Conservation (phyloP, 352 stramenopile genomes). For the Globisporangium spiculum region DNA sequence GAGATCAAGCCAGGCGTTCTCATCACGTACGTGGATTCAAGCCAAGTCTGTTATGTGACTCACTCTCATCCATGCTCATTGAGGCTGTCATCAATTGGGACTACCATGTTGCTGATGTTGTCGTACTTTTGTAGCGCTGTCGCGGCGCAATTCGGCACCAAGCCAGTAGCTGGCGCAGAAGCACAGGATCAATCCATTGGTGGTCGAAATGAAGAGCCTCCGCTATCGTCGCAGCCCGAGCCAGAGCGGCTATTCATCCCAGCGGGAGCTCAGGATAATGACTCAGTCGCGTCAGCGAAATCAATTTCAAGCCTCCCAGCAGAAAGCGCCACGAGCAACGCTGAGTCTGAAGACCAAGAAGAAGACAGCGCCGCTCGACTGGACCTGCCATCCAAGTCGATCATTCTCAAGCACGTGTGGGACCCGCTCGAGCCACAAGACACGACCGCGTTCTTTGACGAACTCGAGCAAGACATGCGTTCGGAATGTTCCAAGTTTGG, state of each 20-base stretch:
- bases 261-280: neutral
- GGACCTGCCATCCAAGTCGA: conserved; percentile 52
- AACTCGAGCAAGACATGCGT: conserved; percentile 80
- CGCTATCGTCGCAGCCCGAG: conserved; percentile 9
- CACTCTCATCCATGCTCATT: too few species aligned
- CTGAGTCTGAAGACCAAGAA: neutral
- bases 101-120: neutral
- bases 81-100: neutral
- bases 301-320: neutral
- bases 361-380: conserved; percentile 3
- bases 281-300: neutral
- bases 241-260: conserved; percentile 13
- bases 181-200: neutral
- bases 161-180: conserved; percentile 13
- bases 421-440: conserved; percentile 50
- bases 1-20: conserved; percentile 84
- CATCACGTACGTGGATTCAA: conserved; percentile 53
- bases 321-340: neutral
- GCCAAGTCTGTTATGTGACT: neutral
- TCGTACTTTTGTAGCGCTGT: conserved; percentile 30
- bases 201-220: neutral
- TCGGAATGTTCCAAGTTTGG: conserved; percentile 71
- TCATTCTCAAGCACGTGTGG: conserved; percentile 64
- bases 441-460: conserved; percentile 54
- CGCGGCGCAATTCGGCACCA: conserved; percentile 44